Base-by-base conservation (phyloP, 768 basidiomycete genomes). In the Leucosporidium creatinivorum region DNA sequence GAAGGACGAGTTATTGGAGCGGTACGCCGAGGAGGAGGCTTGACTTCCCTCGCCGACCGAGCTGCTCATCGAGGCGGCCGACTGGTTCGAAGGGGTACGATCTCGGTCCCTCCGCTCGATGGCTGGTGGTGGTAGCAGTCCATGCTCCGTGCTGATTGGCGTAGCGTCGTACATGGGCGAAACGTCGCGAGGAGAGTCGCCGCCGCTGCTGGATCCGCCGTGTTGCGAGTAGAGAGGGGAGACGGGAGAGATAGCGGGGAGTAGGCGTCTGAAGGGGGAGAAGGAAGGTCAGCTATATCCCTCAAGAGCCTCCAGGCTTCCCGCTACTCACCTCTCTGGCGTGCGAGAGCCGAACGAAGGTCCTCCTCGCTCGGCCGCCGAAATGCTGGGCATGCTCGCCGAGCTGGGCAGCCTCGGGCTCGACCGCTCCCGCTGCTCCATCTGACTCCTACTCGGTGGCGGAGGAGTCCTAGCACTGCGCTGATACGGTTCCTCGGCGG, bases 341-440 rank as follows among this genome's bases (percentile, higher is more conserved):
- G 36, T 44, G 31, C 33, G 57, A 13, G 36, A 9, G 8, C 19
- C 10, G 21, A 23, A 21, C 26, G 51, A 25, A 28, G 26, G 50
- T 52, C 52, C 26, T 51, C 55, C 30, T 50, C 61, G 17, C 36
- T 58, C 56, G 21, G 62, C 50, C 19, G 57, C 5, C 17, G 67
- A 26, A 48, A 68, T 63, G 44, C n/a, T 26, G 15, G 68, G 68
- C 68, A 69, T 69, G 26, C 68, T 69, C 19, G 68, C 56, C 8
- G 63, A 65, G 19, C n/a, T 62, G 17, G 63, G 48, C 12, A 69
- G 30, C 21, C 68, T 47, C 50, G 67, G 62, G 30, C 51, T 59
- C 33, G 63, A 44, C 12, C 54, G 48, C 25, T 25, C 26, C 25
- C n/a, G 5, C 23, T 25, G 19, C 17, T 23, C 39, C 39, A 44